A percentile compares a stretch with the other conserved stretches of the same genome.
These are phyloP conservation scores for Annulohypoxylon stygium DNA, from an alignment of 495 filamentous ascomycete genomes.

Conservation along the genomic window DNA sequence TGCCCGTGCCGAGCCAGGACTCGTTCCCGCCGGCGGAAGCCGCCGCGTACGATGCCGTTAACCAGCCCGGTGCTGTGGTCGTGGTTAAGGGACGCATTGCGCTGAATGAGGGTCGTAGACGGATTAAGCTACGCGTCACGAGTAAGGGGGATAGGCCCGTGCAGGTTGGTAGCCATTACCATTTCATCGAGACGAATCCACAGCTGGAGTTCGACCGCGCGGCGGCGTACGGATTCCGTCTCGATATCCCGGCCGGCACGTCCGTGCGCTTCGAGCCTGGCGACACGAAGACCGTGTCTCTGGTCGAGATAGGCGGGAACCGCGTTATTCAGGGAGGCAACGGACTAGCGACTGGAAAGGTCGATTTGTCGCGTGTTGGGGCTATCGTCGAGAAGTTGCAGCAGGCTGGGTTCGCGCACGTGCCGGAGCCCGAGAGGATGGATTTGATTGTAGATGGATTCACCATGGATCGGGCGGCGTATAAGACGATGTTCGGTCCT, in stretches of 20 bases:
- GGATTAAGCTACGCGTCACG: conserved; percentile 80
- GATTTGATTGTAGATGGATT: conserved; percentile 69
- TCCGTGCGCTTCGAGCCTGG: conserved; percentile 96
- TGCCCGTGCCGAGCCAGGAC: conserved; percentile 79
- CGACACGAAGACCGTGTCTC: conserved; percentile 89
- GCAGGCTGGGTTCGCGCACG: conserved; percentile 81
- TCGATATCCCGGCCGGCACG: conserved; percentile 93
- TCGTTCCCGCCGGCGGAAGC: conserved; percentile 72
- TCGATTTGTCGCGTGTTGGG: conserved; percentile 71
- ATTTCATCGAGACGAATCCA: conserved; percentile 95
- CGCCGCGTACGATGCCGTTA: conserved; percentile 71
- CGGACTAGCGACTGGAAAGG: conserved; percentile 75
- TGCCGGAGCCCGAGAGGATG: conserved; percentile 68
- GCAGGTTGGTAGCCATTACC: conserved; percentile 96
- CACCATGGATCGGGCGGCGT: conserved; percentile 81
- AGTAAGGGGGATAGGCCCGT: conserved; percentile 93
- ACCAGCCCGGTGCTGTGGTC: conserved; percentile 84
- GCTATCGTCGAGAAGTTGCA: conserved; percentile 76
- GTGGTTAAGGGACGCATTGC: conserved; percentile 74
- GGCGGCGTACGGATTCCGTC: conserved; percentile 83
- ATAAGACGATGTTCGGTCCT: conserved; percentile 91
- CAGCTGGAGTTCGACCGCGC: conserved; percentile 91
- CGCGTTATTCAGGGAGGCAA: conserved; percentile 91
- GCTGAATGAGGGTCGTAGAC: conserved; percentile 80
- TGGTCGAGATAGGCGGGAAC: conserved; percentile 90